Evolutionary conservation across 2,329 filamentous ascomycete genomes (phyloP).

Genomic region (Fusarium verrucosum): DNA sequence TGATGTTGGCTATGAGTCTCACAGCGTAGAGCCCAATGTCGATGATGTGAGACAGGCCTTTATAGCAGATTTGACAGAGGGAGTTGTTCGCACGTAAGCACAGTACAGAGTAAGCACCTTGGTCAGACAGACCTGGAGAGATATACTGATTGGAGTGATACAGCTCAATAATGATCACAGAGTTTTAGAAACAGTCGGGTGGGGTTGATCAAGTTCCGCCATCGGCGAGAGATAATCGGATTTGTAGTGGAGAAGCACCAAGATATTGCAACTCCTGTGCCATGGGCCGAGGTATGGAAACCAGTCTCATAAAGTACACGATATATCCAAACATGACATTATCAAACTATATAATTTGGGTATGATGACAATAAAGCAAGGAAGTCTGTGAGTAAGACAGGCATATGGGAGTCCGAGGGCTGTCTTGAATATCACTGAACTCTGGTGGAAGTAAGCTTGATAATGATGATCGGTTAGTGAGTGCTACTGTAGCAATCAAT

Average conservation of each 20-base stretch:
- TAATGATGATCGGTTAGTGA: not conserved
- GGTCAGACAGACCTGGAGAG: not conserved
- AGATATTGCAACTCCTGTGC: not conserved
- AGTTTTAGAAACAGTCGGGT: constrained; percentile 9
- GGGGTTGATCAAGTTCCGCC: constrained; percentile 31
- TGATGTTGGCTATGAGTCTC: constrained; percentile 8
- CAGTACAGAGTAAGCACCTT: not conserved
- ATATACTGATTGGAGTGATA: not conserved
- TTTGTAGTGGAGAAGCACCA: constrained; percentile 21
- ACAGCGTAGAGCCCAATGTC: not conserved
- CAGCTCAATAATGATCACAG: not conserved
- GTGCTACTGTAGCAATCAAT: not conserved
- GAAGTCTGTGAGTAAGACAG: too few species aligned
- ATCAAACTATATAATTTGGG: not conserved
- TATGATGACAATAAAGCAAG: not conserved
- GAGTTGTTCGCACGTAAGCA: not conserved
- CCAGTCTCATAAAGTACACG: not conserved
- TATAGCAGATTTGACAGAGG: not conserved
- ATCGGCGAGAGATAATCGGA: constrained; percentile 19
- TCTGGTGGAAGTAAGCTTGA: not conserved
- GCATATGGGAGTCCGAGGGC: too few species aligned
- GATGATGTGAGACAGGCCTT: not conserved
- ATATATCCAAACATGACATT: not conserved
- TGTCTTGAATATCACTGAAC: not conserved
- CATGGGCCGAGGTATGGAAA: not conserved